Conservation (phyloP, 179 eudicot genomes). For the Spinacia oleracea region DNA sequence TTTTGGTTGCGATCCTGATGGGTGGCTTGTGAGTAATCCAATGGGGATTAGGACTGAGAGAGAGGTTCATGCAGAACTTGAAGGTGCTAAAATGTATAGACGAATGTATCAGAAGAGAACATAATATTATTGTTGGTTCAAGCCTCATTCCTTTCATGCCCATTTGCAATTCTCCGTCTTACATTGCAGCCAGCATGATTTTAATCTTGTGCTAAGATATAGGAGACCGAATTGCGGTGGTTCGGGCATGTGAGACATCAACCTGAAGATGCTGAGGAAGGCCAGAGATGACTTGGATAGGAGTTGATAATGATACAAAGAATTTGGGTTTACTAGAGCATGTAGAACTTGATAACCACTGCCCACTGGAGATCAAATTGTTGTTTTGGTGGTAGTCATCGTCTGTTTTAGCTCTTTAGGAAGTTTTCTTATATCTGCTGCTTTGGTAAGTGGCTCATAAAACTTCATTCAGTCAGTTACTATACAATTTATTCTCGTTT, state of each 20-base stretch:
- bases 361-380: too few relatives aligned
- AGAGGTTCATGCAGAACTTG: constrained; percentile 86
- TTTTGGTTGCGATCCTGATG: constrained; percentile 57
- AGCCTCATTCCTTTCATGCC: background rate
- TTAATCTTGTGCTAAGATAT: too few relatives aligned
- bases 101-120: constrained; percentile 69
- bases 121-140: constrained; percentile 9
- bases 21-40: constrained; percentile 81
- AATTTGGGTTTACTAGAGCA: too few relatives aligned
- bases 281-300: too few relatives aligned
- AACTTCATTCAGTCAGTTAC: background rate
- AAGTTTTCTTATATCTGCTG: background rate
- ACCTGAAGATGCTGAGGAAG: too few relatives aligned
- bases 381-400: too few relatives aligned
- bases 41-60: constrained; percentile 93
- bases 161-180: constrained; percentile 1
- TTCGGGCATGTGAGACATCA: too few relatives aligned
- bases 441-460: background rate
- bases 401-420: constrained; percentile 9
- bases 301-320: too few relatives aligned
- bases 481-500: background rate
- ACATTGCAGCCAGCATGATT: background rate
- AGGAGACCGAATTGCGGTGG: too few relatives aligned
- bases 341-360: too few relatives aligned
- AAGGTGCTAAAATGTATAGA: constrained; percentile 75